Conservation (phyloP, 805 yeast genomes). For the Nematodospora valgi region DNA sequence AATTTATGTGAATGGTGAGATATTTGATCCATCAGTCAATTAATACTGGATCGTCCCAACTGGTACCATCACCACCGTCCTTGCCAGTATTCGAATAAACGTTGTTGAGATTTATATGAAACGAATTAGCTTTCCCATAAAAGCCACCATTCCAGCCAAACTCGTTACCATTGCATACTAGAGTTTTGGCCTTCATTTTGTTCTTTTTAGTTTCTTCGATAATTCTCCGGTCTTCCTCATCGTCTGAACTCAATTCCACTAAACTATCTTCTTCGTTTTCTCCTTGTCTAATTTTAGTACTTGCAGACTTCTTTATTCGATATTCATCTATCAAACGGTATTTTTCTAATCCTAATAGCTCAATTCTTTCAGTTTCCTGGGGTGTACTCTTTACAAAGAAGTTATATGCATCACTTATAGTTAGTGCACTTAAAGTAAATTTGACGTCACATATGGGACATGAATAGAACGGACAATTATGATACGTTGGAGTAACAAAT, state of each 20-base stretch:
- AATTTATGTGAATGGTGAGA: too few relatives aligned
- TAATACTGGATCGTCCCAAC: slow-evolving; percentile 5
- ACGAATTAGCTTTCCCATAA: background rate
- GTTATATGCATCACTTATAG: slow-evolving; percentile 38
- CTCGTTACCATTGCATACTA: too few relatives aligned
- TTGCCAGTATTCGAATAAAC: background rate
- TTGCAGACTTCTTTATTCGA: too few relatives aligned
- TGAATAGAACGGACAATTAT: slow-evolving; percentile 25
- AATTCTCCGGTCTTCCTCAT: background rate
- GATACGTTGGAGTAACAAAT: slow-evolving; percentile 8
- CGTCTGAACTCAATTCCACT: background rate
- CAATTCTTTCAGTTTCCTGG: slow-evolving; percentile 28
- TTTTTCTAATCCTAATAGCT: slow-evolving; percentile 30
- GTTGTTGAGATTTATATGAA: background rate
- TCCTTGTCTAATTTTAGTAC: too few relatives aligned
- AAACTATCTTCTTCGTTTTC: too few relatives aligned
- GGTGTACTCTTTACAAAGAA: slow-evolving; percentile 41
- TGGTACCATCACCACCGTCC: background rate
- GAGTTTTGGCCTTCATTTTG: too few relatives aligned
- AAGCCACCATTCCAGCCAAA: too few relatives aligned
- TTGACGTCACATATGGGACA: slow-evolving; percentile 40
- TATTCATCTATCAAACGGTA: slow-evolving; percentile 34
- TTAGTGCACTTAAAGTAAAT: slow-evolving; percentile 31
- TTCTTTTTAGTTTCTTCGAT: background rate
- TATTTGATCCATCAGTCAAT: background rate